Evolutionary conservation across 2,329 filamentous ascomycete species (phyloP).

Genomic region (Ophiostoma novo-ulmi): DNA sequence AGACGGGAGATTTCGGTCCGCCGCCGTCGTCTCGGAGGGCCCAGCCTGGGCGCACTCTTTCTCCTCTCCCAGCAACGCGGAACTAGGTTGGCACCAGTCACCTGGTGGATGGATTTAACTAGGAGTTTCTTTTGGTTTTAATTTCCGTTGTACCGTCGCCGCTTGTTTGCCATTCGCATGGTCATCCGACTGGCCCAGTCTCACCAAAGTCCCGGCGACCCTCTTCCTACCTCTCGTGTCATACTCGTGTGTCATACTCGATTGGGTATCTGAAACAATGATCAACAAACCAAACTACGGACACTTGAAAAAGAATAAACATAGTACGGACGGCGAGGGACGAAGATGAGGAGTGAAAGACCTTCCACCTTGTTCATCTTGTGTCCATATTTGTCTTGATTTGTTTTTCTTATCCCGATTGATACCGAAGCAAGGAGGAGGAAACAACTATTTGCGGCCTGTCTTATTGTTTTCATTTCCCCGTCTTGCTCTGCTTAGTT

Average conservation of each 20-base stretch:
- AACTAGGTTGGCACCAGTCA: constrained; percentile 19
- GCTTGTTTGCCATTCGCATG: constrained; percentile 15
- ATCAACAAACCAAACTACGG: constrained; percentile 18
- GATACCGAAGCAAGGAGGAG: constrained; percentile 23
- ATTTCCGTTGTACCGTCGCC: constrained; percentile 23
- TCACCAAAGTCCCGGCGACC: constrained; percentile 3
- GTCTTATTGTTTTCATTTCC: constrained; percentile 18
- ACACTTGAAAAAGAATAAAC: constrained; percentile 18
- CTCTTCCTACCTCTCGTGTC: neutral
- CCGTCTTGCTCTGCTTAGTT: constrained; percentile 12
- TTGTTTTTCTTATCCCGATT: constrained; percentile 17
- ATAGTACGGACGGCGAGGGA: constrained; percentile 6
- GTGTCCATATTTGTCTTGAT: constrained; percentile 7
- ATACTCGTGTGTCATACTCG: constrained; percentile 23
- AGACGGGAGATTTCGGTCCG: constrained; percentile 17
- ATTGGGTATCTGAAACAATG: constrained; percentile 24
- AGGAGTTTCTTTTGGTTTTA: constrained; percentile 27
- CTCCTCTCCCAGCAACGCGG: constrained; percentile 16
- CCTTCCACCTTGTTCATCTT: constrained; percentile 14
- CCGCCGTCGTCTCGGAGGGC: constrained; percentile 8
- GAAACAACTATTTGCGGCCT: constrained; percentile 21
- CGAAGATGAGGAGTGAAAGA: constrained; percentile 16
- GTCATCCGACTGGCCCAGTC: constrained; percentile 3
- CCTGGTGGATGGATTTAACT: constrained; percentile 27
- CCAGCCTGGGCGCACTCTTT: constrained; percentile 19